These are phyloP conservation scores for Penicillium olsonii DNA, from an alignment of 2,329 filamentous ascomycete genomes.

Conservation along the genomic window DNA sequence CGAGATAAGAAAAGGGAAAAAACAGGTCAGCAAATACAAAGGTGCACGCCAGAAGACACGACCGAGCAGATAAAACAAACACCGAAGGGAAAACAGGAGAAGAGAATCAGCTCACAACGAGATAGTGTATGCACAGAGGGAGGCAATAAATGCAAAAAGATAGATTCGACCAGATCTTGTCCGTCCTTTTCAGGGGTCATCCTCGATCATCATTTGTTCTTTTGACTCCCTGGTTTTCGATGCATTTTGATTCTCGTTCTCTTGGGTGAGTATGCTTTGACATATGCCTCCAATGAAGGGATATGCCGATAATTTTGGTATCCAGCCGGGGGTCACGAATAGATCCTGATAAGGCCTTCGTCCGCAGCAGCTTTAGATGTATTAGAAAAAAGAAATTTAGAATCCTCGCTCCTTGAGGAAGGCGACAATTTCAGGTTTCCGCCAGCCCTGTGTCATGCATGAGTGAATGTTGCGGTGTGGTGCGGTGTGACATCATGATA, in stretches of 20 bases:
- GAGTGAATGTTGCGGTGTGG: slow-evolving; percentile 7
- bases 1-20: slow-evolving; percentile 13
- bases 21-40: slow-evolving; percentile 9
- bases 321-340: slow-evolving; percentile 2
- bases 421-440: slow-evolving; percentile 50
- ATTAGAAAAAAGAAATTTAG: slow-evolving; percentile 24
- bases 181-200: slow-evolving; percentile 10
- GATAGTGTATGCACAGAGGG: slow-evolving; percentile 18
- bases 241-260: slow-evolving; percentile 18
- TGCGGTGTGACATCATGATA: not conserved
- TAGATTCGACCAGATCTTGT: slow-evolving; percentile 4
- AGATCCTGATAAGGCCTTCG: slow-evolving; percentile 4
- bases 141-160: slow-evolving; percentile 17
- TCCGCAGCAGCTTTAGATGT: slow-evolving; percentile 1
- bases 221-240: slow-evolving; percentile 15
- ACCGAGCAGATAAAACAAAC: slow-evolving; percentile 13
- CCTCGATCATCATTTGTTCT: slow-evolving; percentile 10
- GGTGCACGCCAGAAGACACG: slow-evolving; percentile 16
- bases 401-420: slow-evolving; percentile 52
- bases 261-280: slow-evolving; percentile 10
- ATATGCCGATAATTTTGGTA: slow-evolving; percentile 15
- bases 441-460: slow-evolving; percentile 48
- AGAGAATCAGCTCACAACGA: slow-evolving; percentile 11
- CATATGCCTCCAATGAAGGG: slow-evolving; percentile 11
- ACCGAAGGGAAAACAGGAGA: slow-evolving; percentile 11